Evolutionary conservation across 176 grass and related monocot species (phyloP).

Genomic region (Typha latifolia): DNA sequence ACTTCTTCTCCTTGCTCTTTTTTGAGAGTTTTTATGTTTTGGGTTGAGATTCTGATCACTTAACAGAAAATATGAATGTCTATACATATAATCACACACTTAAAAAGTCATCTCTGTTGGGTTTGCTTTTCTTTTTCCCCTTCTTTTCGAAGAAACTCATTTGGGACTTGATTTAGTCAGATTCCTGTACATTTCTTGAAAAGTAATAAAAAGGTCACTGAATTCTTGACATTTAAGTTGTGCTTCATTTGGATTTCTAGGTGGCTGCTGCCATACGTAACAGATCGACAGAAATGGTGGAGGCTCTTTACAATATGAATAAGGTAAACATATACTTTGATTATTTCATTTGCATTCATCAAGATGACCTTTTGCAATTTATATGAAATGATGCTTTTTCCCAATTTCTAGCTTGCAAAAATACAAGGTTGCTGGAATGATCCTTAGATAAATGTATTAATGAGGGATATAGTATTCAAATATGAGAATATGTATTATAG

Average conservation of each 20-base stretch:
- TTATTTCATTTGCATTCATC: not conserved
- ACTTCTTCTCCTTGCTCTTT: not conserved
- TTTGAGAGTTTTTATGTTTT: not conserved
- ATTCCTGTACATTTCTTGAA: no score
- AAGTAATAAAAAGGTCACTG: no score
- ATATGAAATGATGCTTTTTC: no score
- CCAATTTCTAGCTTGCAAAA: no score
- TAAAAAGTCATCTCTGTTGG: not conserved
- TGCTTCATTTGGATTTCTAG: slow-evolving; percentile 42
- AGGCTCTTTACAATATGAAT: slow-evolving; percentile 95
- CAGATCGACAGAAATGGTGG: slow-evolving; percentile 90
- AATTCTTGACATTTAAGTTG: not conserved
- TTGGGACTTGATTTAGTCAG: not conserved
- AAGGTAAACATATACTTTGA: slow-evolving; percentile 36
- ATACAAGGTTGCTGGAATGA: no score
- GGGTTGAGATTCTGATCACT: not conserved
- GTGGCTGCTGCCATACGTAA: slow-evolving; percentile 55
- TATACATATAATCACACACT: not conserved
- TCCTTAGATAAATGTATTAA: no score
- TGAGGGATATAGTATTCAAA: no score
- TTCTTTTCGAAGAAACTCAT: not conserved
- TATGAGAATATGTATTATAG: no score
- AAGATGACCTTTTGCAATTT: not conserved
- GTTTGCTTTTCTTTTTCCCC: not conserved
- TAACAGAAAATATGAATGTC: not conserved